Evolutionary conservation across 2,329 filamentous ascomycete genomes (phyloP).

Genomic region (Aureobasidium zeae): DNA sequence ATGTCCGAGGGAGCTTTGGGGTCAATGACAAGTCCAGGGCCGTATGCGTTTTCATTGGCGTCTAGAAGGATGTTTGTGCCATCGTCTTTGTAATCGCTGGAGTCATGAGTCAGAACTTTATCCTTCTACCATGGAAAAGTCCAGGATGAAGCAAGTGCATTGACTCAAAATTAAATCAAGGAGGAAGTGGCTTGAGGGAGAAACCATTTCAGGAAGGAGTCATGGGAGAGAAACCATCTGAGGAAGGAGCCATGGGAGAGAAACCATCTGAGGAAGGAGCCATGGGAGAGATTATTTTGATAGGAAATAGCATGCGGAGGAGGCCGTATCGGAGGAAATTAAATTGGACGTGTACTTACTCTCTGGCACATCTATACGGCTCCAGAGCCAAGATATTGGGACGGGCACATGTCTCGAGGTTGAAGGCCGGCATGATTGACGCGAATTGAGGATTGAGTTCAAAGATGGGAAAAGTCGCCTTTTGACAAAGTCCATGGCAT

Average conservation of each 20-base stretch:
- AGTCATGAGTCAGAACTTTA: conserved; percentile 20
- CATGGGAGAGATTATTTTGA: too few relatives aligned
- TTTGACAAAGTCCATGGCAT: too few relatives aligned
- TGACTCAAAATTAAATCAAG: too few relatives aligned
- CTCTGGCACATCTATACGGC: conserved; percentile 46
- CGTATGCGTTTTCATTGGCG: conserved; percentile 95
- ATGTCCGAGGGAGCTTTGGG: conserved; percentile 47
- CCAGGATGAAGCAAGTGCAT: background rate
- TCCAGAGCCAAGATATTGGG: conserved; percentile 45
- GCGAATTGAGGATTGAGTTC: background rate
- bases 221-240: too few relatives aligned
- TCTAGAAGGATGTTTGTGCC: conserved; percentile 93
- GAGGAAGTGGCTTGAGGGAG: too few relatives aligned
- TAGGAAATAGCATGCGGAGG: too few relatives aligned
- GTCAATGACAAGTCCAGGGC: conserved; percentile 58
- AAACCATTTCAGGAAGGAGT: too few relatives aligned
- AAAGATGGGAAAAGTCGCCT: too few relatives aligned
- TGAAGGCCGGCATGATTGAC: conserved; percentile 29
- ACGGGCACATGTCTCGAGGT: conserved; percentile 42
- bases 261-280: too few relatives aligned
- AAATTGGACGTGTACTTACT: conserved; percentile 32
- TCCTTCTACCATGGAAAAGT: background rate
- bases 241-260: background rate
- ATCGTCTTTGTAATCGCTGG: conserved; percentile 89
- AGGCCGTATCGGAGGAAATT: too few relatives aligned